A percentile compares a stretch with the other conserved stretches of the same genome.
Conservation (phyloP, 2,329 filamentous ascomycete genomes). For the Sporothrix curviconia region DNA sequence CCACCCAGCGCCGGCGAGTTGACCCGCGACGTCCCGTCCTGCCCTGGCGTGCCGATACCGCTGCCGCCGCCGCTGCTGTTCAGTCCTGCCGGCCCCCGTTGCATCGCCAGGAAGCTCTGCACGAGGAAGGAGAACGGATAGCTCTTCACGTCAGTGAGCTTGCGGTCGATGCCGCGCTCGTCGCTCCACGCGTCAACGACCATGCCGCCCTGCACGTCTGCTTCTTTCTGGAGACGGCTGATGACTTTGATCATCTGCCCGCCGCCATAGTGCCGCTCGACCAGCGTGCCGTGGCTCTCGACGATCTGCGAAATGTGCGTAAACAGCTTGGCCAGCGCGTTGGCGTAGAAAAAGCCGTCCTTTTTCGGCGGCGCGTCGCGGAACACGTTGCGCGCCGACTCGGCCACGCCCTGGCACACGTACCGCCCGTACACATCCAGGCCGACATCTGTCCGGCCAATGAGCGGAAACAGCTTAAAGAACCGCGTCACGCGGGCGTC, state of each 20-base stretch:
- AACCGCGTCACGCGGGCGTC: slow-evolving; percentile 87
- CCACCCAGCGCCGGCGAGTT: slow-evolving; percentile 65
- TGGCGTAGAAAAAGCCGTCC: slow-evolving; percentile 87
- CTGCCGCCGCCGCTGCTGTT: not conserved
- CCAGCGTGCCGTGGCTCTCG: slow-evolving; percentile 80
- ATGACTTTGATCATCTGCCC: slow-evolving; percentile 95
- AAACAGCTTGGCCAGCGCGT: slow-evolving; percentile 83
- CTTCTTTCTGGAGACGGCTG: slow-evolving; percentile 85
- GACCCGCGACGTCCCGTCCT: slow-evolving; percentile 55
- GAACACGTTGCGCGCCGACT: slow-evolving; percentile 71
- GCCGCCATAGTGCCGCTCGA: slow-evolving; percentile 86
- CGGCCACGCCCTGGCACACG: slow-evolving; percentile 89
- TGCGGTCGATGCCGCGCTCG: slow-evolving; percentile 75
- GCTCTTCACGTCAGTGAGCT: slow-evolving; percentile 89
- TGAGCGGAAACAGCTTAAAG: slow-evolving; percentile 95
- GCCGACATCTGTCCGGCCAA: slow-evolving; percentile 80
- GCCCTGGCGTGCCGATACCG: not conserved
- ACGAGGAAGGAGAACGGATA: slow-evolving; percentile 97
- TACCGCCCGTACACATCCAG: slow-evolving; percentile 93
- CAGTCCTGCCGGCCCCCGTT: slow-evolving; percentile 41
- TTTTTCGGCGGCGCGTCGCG: slow-evolving; percentile 47
- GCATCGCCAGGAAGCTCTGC: slow-evolving; percentile 77
- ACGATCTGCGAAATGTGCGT: slow-evolving; percentile 97
- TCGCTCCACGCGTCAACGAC: slow-evolving; percentile 94
- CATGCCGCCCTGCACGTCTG: slow-evolving; percentile 92